phyloP scores from a whole-genome alignment of 768 basidiomycete genomes.

The Tubosaeta sp. region DNA sequence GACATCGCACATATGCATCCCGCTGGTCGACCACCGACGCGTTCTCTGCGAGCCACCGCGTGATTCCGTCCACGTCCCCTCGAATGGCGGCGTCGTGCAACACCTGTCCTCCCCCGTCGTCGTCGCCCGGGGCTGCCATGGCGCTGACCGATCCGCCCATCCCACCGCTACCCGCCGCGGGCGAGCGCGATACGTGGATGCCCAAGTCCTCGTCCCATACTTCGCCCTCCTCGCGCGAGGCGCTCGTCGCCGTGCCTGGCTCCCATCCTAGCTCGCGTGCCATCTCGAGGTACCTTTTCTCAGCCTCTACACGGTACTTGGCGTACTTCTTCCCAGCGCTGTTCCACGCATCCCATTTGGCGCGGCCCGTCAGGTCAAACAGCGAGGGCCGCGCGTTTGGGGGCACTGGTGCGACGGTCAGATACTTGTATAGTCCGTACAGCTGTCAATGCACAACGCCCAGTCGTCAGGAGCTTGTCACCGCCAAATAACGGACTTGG shows the following conservation, averaged over 20 bases:
- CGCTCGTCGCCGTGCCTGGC: slow-evolving; percentile 26
- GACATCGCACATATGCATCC: slow-evolving; percentile 70
- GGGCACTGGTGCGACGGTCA: slow-evolving; percentile 58
- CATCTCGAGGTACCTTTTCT: slow-evolving; percentile 63
- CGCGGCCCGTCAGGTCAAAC: slow-evolving; percentile 74
- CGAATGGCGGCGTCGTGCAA: slow-evolving; percentile 63
- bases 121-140: slow-evolving; percentile 40
- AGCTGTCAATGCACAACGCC: slow-evolving; percentile 47
- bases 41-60: slow-evolving; percentile 39
- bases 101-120: slow-evolving; percentile 40
- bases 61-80: slow-evolving; percentile 46
- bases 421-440: slow-evolving; percentile 80
- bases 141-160: slow-evolving; percentile 65
- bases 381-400: slow-evolving; percentile 61
- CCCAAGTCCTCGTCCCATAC: slow-evolving; percentile 44
- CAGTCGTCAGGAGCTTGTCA: slow-evolving; percentile 15
- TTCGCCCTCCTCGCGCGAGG: slow-evolving; percentile 23
- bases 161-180: slow-evolving; percentile 27
- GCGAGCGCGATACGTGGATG: slow-evolving; percentile 20
- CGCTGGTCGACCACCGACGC: slow-evolving; percentile 47
- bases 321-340: slow-evolving; percentile 46
- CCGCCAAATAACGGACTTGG: slow-evolving; percentile 19
- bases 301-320: slow-evolving; percentile 43
- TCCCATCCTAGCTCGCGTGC: slow-evolving; percentile 70
- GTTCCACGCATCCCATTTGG: slow-evolving; percentile 88